Conservation (phyloP, 1,284 basidiomycete species). For the Cryptococcus sp. region DNA sequence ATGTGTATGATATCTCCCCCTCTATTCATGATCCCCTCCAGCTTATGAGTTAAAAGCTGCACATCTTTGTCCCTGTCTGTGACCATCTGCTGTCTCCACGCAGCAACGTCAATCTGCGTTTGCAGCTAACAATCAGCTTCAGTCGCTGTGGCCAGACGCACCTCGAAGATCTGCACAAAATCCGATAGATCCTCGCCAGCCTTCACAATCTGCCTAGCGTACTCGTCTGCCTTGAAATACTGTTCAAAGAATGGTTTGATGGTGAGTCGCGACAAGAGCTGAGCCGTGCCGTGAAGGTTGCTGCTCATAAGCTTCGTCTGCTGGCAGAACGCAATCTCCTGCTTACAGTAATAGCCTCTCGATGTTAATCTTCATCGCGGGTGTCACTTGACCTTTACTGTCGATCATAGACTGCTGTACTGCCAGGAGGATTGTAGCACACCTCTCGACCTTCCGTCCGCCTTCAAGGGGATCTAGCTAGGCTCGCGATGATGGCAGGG, state of each 20-base stretch:
- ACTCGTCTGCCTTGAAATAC: slow-evolving; percentile 56
- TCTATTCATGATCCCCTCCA: slow-evolving; percentile 58
- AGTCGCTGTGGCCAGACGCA: slow-evolving; percentile 14
- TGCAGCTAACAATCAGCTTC: slow-evolving; percentile 13
- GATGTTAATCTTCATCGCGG: slow-evolving; percentile 16
- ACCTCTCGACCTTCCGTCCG: slow-evolving; percentile 24
- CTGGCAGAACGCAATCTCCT: background rate
- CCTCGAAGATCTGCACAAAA: slow-evolving; percentile 57
- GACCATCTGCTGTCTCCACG: slow-evolving; percentile 23
- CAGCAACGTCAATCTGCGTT: slow-evolving; percentile 18
- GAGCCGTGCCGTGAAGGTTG: slow-evolving; percentile 14
- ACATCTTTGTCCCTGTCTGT: slow-evolving; percentile 58
- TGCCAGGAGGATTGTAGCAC: slow-evolving; percentile 21
- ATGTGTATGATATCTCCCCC: slow-evolving; percentile 63
- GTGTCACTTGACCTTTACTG: slow-evolving; percentile 12
- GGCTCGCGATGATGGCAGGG: too few species aligned
- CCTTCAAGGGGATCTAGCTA: background rate
- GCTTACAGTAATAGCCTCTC: slow-evolving; percentile 17
- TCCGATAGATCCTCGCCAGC: slow-evolving; percentile 58
- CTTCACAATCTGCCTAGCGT: slow-evolving; percentile 14
- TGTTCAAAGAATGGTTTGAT: slow-evolving; percentile 70
- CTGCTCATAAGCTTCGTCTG: slow-evolving; percentile 1
- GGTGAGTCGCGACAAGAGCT: slow-evolving; percentile 52
- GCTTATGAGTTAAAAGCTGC: slow-evolving; percentile 57
- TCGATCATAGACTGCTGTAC: slow-evolving; percentile 19